A percentile compares a stretch with the other conserved stretches of the same genome.
These are phyloP conservation scores for Termitomyces sp. DNA, from an alignment of 768 basidiomycete genomes.

Conservation along the genomic window DNA sequence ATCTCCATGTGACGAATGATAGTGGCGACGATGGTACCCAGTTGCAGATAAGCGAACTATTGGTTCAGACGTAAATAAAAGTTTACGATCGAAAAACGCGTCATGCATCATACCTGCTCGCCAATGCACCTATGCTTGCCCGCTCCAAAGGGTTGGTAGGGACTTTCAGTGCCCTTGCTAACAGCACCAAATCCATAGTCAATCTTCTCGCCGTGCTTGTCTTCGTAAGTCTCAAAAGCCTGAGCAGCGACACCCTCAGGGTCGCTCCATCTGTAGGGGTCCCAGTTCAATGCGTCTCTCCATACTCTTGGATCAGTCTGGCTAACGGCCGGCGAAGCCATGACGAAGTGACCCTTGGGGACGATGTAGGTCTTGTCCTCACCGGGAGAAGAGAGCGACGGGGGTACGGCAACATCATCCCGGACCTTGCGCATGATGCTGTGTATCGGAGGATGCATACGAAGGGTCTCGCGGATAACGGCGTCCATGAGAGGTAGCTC, in stretches of 20 bases:
- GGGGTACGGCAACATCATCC: slow-evolving; percentile 76
- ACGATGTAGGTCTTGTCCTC: slow-evolving; percentile 76
- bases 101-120: slow-evolving; percentile 54
- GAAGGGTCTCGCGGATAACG: slow-evolving; percentile 89
- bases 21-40: slow-evolving; percentile 78
- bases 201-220: slow-evolving; percentile 80
- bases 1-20: slow-evolving; percentile 76
- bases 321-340: slow-evolving; percentile 84
- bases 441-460: slow-evolving; percentile 94
- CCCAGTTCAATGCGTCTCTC: slow-evolving; percentile 68
- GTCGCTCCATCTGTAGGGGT: slow-evolving; percentile 84
- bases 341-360: slow-evolving; percentile 84
- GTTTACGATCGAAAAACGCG: neutral
- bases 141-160: slow-evolving; percentile 97
- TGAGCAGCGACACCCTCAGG: slow-evolving; percentile 75
- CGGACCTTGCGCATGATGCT: slow-evolving; percentile 92
- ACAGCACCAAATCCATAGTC: slow-evolving; percentile 97
- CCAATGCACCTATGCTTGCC: slow-evolving; percentile 95
- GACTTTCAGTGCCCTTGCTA: slow-evolving; percentile 93
- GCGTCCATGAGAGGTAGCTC: slow-evolving; percentile 80
- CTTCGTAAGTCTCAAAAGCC: slow-evolving; percentile 71
- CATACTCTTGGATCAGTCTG: slow-evolving; percentile 85
- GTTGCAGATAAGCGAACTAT: slow-evolving; percentile 92
- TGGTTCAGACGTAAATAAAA: neutral
- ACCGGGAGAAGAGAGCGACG: slow-evolving; percentile 72